Conservation (phyloP, 805 yeast species). For the Suhomyces tanzawaensis region DNA sequence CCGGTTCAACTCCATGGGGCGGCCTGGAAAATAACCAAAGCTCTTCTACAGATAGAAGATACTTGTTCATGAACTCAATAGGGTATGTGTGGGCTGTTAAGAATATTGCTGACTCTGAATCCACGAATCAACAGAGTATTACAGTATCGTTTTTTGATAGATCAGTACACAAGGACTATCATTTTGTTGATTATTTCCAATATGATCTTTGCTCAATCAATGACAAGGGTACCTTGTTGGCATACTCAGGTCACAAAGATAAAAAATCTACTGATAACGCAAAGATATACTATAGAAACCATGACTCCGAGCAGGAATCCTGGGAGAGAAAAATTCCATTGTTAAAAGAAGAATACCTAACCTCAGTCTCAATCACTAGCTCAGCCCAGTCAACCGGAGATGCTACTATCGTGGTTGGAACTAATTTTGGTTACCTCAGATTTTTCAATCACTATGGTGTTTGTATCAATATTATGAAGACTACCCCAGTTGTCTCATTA, state of each 20-base stretch:
- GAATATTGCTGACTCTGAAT: constrained; percentile 16
- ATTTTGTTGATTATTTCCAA: constrained; percentile 71
- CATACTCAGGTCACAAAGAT: constrained; percentile 28
- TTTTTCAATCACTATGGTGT: constrained; percentile 71
- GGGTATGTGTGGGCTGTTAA: constrained; percentile 83
- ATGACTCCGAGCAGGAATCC: constrained; percentile 55
- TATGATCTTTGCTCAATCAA: constrained; percentile 77
- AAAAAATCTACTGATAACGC: constrained; percentile 28
- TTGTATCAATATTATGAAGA: constrained; percentile 64
- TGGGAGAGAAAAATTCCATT: constrained; percentile 71
- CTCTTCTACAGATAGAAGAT: constrained; percentile 55
- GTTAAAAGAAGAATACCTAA: constrained; percentile 55
- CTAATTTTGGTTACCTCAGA: constrained; percentile 73
- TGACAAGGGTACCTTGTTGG: constrained; percentile 64
- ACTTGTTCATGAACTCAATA: constrained; percentile 71
- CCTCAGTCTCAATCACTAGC: constrained; percentile 56
- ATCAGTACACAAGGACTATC: constrained; percentile 72
- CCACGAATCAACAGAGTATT: constrained; percentile 51
- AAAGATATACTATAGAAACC: constrained; percentile 64
- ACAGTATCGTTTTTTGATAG: constrained; percentile 87
- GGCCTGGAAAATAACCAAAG: constrained; percentile 12
- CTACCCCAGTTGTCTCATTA: constrained; percentile 69
- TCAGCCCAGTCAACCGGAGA: constrained; percentile 16
- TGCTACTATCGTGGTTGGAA: constrained; percentile 61
- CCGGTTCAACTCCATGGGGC: constrained; percentile 84